Evolutionary conservation across 2,329 filamentous ascomycete species (phyloP).

Genomic region (Blumeria hordei): DNA sequence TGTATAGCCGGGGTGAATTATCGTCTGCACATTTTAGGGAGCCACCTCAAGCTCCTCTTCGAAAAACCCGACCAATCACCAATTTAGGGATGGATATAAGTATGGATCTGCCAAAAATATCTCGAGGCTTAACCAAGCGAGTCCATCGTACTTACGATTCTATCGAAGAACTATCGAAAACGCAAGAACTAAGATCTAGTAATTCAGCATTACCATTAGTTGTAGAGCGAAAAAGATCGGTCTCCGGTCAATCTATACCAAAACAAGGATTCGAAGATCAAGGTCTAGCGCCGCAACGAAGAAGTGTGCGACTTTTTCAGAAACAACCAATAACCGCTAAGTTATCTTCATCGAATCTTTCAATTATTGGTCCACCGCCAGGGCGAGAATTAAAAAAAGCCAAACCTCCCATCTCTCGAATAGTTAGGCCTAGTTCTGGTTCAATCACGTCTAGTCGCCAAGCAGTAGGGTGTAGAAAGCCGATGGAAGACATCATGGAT

Average conservation of each 20-base stretch:
- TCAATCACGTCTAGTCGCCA: slow-evolving; percentile 57
- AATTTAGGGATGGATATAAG: slow-evolving; percentile 15
- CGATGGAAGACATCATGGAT: slow-evolving; percentile 43
- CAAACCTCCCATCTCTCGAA: slow-evolving; percentile 43
- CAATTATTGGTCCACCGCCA: slow-evolving; percentile 32
- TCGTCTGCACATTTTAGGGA: slow-evolving; percentile 16
- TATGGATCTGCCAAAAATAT: slow-evolving; percentile 16
- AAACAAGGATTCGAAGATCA: slow-evolving; percentile 33
- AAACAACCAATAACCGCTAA: slow-evolving; percentile 30
- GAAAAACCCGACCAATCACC: slow-evolving; percentile 15
- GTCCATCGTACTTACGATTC: slow-evolving; percentile 12
- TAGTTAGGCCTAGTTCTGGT: slow-evolving; percentile 41
- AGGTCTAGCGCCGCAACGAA: slow-evolving; percentile 31
- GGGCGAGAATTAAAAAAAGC: slow-evolving; percentile 63
- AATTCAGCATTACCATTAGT: slow-evolving; percentile 12
- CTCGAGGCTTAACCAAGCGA: slow-evolving; percentile 14
- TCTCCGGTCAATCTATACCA: slow-evolving; percentile 56
- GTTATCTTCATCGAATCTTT: slow-evolving; percentile 26
- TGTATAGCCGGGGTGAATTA: slow-evolving; percentile 12
- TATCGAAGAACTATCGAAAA: slow-evolving; percentile 11
- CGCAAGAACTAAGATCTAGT: slow-evolving; percentile 8
- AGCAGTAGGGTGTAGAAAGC: slow-evolving; percentile 76
- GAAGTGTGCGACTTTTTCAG: slow-evolving; percentile 45
- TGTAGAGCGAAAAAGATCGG: slow-evolving; percentile 61
- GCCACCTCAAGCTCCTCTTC: slow-evolving; percentile 22